Percentiles rank a stretch among this genome's conserved stretches.
Evolutionary conservation across 2,329 filamentous ascomycete genomes (phyloP).

Genomic region (Sordariomycetes sp.): DNA sequence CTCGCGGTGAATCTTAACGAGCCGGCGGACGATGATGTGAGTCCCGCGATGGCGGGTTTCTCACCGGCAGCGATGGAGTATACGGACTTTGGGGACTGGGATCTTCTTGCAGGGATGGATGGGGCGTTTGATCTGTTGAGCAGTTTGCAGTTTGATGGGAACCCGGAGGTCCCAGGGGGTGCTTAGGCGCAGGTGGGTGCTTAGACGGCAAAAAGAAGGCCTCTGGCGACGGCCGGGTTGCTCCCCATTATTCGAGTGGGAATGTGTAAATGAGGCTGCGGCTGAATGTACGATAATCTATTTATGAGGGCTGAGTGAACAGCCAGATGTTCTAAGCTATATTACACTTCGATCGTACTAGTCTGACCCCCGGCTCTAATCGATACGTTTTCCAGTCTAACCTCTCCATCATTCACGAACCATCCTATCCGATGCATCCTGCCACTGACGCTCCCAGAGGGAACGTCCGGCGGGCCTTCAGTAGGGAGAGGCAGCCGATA

Average conservation of each 20-base stretch:
- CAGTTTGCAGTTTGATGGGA: conserved; percentile 13
- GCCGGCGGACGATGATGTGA: conserved; percentile 17
- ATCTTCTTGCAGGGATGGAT: conserved; percentile 14
- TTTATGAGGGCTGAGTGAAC: neutral
- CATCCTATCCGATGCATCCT: conserved; percentile 13
- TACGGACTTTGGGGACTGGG: conserved; percentile 22
- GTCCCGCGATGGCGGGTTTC: conserved; percentile 16
- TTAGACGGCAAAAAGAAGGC: no score
- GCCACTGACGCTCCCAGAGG: neutral
- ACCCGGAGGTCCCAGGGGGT: conserved; percentile 6
- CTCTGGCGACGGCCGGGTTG: no score
- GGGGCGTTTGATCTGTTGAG: conserved; percentile 19
- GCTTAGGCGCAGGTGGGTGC: neutral
- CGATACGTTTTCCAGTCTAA: neutral
- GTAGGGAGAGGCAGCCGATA: conserved; percentile 14
- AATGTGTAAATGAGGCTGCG: no score
- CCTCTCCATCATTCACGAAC: conserved; percentile 17
- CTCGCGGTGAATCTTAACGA: conserved; percentile 22
- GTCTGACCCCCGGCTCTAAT: neutral
- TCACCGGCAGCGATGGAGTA: conserved; percentile 17
- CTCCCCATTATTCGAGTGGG: no score
- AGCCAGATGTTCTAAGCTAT: neutral
- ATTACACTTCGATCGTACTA: neutral
- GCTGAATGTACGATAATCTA: neutral
- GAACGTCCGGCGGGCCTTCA: neutral